These are phyloP conservation scores for Pelagomonas calceolata DNA, from an alignment of 108 stramenopile species.

Conservation along the genomic window DNA sequence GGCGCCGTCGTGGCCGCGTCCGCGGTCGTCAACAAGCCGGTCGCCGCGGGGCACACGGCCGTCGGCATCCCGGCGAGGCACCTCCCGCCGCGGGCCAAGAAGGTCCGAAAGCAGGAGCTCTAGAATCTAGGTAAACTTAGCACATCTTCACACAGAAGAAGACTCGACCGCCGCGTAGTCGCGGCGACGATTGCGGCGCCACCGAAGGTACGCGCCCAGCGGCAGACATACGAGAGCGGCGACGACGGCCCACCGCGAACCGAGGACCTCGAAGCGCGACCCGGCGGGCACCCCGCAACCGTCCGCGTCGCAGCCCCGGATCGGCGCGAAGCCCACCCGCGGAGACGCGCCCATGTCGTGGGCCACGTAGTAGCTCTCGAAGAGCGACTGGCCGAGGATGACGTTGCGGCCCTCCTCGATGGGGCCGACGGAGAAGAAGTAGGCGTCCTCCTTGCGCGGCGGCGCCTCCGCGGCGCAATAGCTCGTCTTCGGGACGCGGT, in stretches of 20 bases:
- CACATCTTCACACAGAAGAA: no score
- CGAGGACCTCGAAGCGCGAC: no score
- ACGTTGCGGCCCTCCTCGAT: background rate
- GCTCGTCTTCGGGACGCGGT: background rate
- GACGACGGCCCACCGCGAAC: no score
- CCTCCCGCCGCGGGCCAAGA: no score
- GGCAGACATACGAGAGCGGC: no score
- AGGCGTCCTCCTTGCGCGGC: background rate
- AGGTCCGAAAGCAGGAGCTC: no score
- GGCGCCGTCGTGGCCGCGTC: slow-evolving; percentile 39
- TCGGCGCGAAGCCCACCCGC: background rate
- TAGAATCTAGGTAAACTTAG: no score
- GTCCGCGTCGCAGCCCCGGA: background rate
- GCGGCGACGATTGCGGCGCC: no score
- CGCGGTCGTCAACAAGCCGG: slow-evolving; percentile 25
- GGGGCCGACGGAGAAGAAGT: background rate
- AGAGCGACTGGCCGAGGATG: background rate
- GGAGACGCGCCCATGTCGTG: background rate
- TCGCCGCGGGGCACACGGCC: slow-evolving; percentile 37
- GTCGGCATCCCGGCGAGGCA: no score
- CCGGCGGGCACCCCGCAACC: no score
- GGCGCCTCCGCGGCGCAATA: background rate
- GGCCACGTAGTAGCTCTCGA: background rate
- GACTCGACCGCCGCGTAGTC: no score
- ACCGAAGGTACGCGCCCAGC: no score